Conservation (phyloP, 2,329 filamentous ascomycete genomes). For the Sporothrix humicola region DNA sequence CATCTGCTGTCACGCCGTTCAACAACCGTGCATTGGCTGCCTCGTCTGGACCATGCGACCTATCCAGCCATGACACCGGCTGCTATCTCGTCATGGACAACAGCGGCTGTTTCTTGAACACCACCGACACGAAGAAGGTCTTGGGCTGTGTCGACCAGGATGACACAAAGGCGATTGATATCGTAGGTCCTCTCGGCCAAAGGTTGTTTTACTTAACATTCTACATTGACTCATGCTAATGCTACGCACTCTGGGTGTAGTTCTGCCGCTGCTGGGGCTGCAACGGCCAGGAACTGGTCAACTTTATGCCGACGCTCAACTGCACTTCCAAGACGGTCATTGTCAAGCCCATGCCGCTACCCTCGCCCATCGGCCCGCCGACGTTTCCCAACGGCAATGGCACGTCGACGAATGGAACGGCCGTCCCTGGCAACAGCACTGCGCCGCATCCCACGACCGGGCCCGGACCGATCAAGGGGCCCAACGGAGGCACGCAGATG, state of each 20-base stretch:
- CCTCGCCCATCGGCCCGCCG: not conserved
- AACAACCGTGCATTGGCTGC: not conserved
- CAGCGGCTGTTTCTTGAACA: constrained; percentile 32
- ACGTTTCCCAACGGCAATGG: not conserved
- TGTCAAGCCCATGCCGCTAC: not conserved
- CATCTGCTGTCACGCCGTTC: not conserved
- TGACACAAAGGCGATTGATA: not conserved
- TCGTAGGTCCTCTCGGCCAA: not conserved
- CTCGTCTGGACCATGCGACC: constrained; percentile 15
- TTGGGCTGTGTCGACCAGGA: constrained; percentile 24
- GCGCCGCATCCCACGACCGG: not conserved
- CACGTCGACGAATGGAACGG: not conserved
- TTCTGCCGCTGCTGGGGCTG: constrained; percentile 32
- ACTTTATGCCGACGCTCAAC: constrained; percentile 30
- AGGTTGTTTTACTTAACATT: not conserved
- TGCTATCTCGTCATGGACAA: constrained; percentile 31
- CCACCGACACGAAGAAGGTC: not conserved
- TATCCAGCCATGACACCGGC: constrained; percentile 28
- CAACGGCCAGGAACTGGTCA: constrained; percentile 28
- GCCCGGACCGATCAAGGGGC: not conserved
- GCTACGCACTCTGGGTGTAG: not conserved
- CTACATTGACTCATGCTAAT: not conserved
- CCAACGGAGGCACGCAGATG: not conserved
- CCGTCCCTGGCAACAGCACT: not conserved
- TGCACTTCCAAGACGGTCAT: constrained; percentile 26